Evolutionary conservation across 768 basidiomycete genomes (phyloP).

Genomic region (Rhizopogon vulgaris): DNA sequence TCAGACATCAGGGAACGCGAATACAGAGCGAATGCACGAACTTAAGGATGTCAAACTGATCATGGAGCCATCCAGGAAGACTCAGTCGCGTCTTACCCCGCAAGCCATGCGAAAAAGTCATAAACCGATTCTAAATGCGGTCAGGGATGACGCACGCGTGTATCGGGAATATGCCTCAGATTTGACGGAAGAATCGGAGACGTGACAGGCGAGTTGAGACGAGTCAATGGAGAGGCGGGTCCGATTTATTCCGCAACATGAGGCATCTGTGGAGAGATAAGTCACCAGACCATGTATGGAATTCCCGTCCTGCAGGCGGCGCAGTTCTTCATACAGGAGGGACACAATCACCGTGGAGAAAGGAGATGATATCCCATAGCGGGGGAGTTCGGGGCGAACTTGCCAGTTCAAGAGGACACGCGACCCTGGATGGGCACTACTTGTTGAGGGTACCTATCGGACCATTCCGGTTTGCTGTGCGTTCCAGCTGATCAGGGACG

Average conservation of each 20-base stretch:
- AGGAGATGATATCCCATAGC: not conserved
- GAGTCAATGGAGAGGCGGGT: not conserved
- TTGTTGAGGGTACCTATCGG: not conserved
- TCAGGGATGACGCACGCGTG: not conserved
- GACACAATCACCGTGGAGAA: not conserved
- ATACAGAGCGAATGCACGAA: too few relatives aligned
- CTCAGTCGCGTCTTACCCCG: too few relatives aligned
- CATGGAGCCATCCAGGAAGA: too few relatives aligned
- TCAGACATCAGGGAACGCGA: not conserved
- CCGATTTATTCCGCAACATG: not conserved
- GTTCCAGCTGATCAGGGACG: not conserved
- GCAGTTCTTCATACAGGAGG: not conserved
- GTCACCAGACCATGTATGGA: not conserved
- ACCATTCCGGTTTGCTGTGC: not conserved
- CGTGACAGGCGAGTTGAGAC: not conserved
- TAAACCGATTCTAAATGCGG: too few relatives aligned
- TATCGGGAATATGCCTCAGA: not conserved
- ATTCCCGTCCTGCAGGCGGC: not conserved
- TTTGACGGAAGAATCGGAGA: not conserved
- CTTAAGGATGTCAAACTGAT: not conserved
- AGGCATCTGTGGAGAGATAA: not conserved
- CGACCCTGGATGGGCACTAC: not conserved
- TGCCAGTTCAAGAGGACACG: not conserved
- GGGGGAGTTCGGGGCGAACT: not conserved
- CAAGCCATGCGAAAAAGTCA: not conserved